Conservation (phyloP, 441 rosid genomes). For the Populus trichocarpa region DNA sequence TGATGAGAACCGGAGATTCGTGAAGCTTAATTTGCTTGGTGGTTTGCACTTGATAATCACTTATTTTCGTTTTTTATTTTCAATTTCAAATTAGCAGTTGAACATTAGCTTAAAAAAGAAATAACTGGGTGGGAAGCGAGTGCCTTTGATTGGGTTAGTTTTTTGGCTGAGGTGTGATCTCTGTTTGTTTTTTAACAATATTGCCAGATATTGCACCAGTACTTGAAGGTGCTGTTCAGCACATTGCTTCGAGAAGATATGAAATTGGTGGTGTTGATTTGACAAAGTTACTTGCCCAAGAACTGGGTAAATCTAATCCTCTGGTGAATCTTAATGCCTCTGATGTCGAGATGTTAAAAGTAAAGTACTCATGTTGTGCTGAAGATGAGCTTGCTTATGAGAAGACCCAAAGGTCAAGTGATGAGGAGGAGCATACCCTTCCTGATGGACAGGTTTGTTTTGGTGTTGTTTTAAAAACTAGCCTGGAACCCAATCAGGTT, state of each 20-base stretch:
- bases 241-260: slow-evolving; percentile 88
- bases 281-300: slow-evolving; percentile 76
- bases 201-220: slow-evolving; percentile 90
- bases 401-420: slow-evolving; percentile 42
- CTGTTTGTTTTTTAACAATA: background rate
- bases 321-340: slow-evolving; percentile 49
- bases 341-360: slow-evolving; percentile 78
- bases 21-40: background rate
- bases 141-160: background rate
- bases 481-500: background rate
- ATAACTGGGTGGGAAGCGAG: background rate
- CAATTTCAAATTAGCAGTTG: background rate
- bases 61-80: background rate
- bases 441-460: slow-evolving; percentile 95
- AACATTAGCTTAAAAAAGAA: background rate
- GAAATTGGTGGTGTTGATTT: slow-evolving; percentile 88
- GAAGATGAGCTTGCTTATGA: slow-evolving; percentile 77
- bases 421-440: slow-evolving; percentile 72
- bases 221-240: slow-evolving; percentile 99
- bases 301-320: slow-evolving; percentile 80
- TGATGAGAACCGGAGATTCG: background rate
- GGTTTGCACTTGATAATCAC: background rate
- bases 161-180: background rate
- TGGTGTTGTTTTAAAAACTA: background rate
- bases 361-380: slow-evolving; percentile 69